A percentile compares a stretch with the other conserved stretches of the same genome.
phyloP scores from a whole-genome alignment of 2,329 filamentous ascomycete genomes.

The Aspergillus sp. region DNA sequence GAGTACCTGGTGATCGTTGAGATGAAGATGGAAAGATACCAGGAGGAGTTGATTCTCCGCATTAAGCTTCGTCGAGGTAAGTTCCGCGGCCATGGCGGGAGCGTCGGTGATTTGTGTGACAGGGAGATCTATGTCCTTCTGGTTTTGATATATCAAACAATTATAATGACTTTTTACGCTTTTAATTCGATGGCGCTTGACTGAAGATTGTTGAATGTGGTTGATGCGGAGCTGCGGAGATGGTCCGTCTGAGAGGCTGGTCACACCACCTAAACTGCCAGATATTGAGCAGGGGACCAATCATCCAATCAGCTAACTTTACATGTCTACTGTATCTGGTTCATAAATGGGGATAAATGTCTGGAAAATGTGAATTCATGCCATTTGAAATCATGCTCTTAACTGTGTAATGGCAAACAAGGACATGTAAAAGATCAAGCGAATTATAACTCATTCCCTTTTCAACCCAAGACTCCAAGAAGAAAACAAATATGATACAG shows the following conservation, averaged over 20 bases:
- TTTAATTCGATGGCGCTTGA: not conserved
- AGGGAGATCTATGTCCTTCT: not conserved
- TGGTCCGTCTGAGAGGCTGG: not conserved
- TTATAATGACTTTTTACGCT: not conserved
- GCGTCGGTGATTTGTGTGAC: not conserved
- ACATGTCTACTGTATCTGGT: too few species aligned
- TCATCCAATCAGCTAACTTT: not conserved
- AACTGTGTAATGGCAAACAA: conserved; percentile 1
- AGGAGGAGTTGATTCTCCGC: conserved; percentile 55
- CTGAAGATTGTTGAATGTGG: not conserved
- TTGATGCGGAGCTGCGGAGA: conserved; percentile 7
- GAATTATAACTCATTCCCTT: conserved; percentile 36
- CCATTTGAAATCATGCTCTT: not conserved
- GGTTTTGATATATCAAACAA: not conserved
- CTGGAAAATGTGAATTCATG: not conserved
- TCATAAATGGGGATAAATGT: not conserved
- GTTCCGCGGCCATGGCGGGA: conserved; percentile 45
- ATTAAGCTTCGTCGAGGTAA: conserved; percentile 54
- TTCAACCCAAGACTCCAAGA: conserved; percentile 46
- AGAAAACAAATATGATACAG: conserved; percentile 46
- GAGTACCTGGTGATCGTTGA: conserved; percentile 7
- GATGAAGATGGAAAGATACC: conserved; percentile 37
- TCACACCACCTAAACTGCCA: conserved; percentile 11
- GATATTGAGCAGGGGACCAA: not conserved
- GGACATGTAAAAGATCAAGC: conserved; percentile 11